Conservation (phyloP, 192 early-diverging fungal genomes). For the Linnemannia zychae region DNA sequence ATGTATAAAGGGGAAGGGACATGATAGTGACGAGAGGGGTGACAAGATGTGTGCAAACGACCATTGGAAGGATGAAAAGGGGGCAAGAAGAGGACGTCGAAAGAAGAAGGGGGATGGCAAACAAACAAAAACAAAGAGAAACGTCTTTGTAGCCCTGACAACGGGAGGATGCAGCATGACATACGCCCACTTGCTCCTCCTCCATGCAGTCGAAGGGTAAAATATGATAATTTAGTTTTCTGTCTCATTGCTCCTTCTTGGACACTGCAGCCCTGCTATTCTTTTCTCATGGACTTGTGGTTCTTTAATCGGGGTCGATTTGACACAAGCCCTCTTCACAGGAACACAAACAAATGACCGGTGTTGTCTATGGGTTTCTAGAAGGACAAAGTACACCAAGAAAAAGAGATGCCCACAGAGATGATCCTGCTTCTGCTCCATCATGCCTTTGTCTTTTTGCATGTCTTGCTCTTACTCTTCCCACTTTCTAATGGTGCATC, state of each 20-base stretch:
- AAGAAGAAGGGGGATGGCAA: background rate
- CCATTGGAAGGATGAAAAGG: background rate
- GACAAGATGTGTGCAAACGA: background rate
- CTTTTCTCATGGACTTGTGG: no score
- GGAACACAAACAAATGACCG: background rate
- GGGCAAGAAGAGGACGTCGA: background rate
- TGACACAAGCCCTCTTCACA: background rate
- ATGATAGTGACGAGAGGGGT: background rate
- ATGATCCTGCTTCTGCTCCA: background rate
- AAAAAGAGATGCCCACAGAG: background rate
- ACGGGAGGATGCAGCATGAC: constrained; percentile 2
- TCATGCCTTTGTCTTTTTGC: background rate
- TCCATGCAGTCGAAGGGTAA: constrained; percentile 5
- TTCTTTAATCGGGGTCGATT: background rate
- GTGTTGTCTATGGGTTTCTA: background rate
- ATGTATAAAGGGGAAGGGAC: background rate
- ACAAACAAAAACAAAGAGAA: background rate
- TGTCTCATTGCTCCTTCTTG: background rate
- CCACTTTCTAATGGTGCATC: background rate
- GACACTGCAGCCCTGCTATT: no score
- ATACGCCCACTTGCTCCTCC: background rate
- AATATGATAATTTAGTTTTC: background rate
- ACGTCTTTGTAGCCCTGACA: background rate
- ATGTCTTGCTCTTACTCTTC: background rate
- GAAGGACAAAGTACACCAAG: background rate